Conservation (phyloP, 805 yeast species). For the Danielia reshetovae region DNA sequence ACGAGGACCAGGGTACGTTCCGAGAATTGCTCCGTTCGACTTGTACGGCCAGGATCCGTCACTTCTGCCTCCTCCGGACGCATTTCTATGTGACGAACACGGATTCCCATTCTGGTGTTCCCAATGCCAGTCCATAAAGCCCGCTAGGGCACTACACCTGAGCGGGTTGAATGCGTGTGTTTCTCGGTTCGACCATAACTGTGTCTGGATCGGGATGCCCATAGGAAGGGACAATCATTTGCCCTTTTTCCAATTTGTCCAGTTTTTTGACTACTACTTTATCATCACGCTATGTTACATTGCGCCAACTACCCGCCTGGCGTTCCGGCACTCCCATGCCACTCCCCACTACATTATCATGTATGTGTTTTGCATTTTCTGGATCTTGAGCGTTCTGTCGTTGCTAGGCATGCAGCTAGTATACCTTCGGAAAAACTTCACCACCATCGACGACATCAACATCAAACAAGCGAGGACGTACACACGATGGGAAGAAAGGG, state of each 20-base stretch:
- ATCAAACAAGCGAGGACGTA: slow-evolving; percentile 27
- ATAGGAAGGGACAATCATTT: slow-evolving; percentile 67
- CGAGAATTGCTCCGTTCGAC: slow-evolving; percentile 34
- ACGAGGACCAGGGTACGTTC: slow-evolving; percentile 57
- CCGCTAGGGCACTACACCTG: slow-evolving; percentile 70
- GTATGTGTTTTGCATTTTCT: slow-evolving; percentile 41
- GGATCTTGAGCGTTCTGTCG: slow-evolving; percentile 42
- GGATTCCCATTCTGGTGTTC: slow-evolving; percentile 82
- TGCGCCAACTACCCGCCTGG: slow-evolving; percentile 20
- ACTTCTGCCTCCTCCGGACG: slow-evolving; percentile 45
- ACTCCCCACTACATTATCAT: slow-evolving; percentile 46
- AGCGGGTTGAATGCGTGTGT: slow-evolving; percentile 53
- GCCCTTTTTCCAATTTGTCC: slow-evolving; percentile 51
- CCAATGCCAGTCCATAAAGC: slow-evolving; percentile 59
- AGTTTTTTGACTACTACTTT: slow-evolving; percentile 35
- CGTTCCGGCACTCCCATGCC: slow-evolving; percentile 20
- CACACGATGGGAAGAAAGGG: slow-evolving; percentile 19
- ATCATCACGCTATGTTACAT: slow-evolving; percentile 23
- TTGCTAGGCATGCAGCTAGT: slow-evolving; percentile 41
- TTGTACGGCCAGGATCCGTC: slow-evolving; percentile 17
- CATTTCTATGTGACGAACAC: slow-evolving; percentile 62
- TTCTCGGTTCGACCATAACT: slow-evolving; percentile 77
- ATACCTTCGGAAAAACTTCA: slow-evolving; percentile 45
- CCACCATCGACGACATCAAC: slow-evolving; percentile 58
- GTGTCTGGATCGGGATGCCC: slow-evolving; percentile 70